These are phyloP conservation scores for Penicillium herquei DNA, from an alignment of 495 filamentous ascomycete genomes.

Conservation along the genomic window DNA sequence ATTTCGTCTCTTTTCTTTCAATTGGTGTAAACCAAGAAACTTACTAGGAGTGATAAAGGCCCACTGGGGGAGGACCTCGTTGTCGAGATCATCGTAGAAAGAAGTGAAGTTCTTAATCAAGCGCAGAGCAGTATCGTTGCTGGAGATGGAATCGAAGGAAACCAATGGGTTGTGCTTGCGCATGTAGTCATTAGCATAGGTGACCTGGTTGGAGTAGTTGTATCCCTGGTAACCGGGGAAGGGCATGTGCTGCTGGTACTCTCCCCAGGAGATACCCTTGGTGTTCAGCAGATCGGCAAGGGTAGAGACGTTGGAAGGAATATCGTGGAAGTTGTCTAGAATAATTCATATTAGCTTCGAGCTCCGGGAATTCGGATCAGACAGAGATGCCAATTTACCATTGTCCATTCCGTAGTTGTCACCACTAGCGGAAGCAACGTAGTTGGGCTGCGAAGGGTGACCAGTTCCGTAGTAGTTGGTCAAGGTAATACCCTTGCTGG, in stretches of 20 bases:
- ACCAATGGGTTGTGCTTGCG: constrained; percentile 71
- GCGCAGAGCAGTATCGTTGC: constrained; percentile 47
- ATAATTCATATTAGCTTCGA: not conserved
- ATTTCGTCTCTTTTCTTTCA: not conserved
- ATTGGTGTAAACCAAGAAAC: not conserved
- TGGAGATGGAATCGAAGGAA: constrained; percentile 52
- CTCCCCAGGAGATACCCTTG: constrained; percentile 8
- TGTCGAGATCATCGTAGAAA: constrained; percentile 54
- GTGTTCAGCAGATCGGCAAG: constrained; percentile 6
- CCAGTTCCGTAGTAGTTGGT: constrained; percentile 8
- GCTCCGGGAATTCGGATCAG: not conserved
- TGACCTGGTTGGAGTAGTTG: constrained; percentile 10
- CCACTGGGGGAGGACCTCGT: constrained; percentile 61
- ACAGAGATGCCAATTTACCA: not conserved
- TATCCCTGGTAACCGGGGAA: constrained; percentile 7
- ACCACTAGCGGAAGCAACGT: constrained; percentile 6
- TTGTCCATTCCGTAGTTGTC: constrained; percentile 10
- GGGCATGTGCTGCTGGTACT: constrained; percentile 8
- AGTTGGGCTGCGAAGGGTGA: constrained; percentile 9
- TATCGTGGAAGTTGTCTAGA: not conserved
- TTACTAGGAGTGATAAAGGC: constrained; percentile 53
- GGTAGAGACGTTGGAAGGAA: constrained; percentile 6
- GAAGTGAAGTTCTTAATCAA: constrained; percentile 62
- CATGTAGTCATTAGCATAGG: constrained; percentile 51
- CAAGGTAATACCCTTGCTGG: constrained; percentile 6